phyloP scores from a whole-genome alignment of 352 stramenopile genomes.

The Aphanomyces astaci region DNA sequence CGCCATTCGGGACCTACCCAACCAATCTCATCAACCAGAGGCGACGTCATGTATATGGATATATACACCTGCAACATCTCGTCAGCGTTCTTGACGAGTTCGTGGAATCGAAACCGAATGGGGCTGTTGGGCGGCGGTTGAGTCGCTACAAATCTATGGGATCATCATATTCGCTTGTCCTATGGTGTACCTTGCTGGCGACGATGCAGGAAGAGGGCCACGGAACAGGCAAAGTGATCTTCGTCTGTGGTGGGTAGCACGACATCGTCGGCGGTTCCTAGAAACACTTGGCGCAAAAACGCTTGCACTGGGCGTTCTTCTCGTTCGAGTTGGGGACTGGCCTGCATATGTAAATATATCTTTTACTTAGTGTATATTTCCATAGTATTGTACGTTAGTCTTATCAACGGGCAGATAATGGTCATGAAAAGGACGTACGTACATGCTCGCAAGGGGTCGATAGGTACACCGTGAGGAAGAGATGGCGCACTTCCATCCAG shows the following conservation, averaged over 20 bases:
- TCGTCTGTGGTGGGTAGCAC: not conserved
- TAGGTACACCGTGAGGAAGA: slow-evolving; percentile 40
- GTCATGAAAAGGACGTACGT: not conserved
- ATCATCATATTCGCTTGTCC: too few relatives aligned
- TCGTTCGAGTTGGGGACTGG: not conserved
- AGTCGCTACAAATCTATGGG: not conserved
- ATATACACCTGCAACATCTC: not conserved
- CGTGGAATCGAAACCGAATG: slow-evolving; percentile 4
- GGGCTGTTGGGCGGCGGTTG: not conserved
- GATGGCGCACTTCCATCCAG: slow-evolving; percentile 49
- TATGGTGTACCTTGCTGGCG: not conserved
- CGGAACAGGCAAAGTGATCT: not conserved
- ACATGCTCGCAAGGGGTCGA: not conserved
- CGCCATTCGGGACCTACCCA: not conserved
- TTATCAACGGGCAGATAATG: too few relatives aligned
- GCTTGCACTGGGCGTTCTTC: not conserved
- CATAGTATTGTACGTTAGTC: too few relatives aligned
- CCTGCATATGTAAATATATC: too few relatives aligned
- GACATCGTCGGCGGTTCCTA: not conserved
- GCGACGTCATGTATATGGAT: not conserved
- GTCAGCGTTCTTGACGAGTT: not conserved
- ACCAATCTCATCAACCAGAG: not conserved
- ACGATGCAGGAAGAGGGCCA: not conserved
- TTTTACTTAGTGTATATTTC: too few relatives aligned
- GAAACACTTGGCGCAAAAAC: not conserved